Percentiles rank a stretch among this genome's conserved stretches.
Conservation (phyloP, 1,284 basidiomycete species). For the Rhodotorula glutinis region DNA sequence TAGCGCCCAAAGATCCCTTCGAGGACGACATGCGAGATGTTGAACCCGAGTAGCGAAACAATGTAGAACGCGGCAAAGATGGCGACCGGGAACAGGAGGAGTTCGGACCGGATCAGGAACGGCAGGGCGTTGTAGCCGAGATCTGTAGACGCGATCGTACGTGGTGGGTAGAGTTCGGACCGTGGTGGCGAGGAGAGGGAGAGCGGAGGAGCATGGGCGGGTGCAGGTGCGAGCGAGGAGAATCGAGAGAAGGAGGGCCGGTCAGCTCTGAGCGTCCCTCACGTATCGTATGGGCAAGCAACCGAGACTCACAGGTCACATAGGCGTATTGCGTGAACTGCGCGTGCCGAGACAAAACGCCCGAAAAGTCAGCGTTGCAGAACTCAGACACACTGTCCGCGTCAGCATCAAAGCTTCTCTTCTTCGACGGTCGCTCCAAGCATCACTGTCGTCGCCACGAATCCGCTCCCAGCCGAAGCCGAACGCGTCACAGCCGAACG, state of each 20-base stretch:
- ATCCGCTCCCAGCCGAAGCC: no score
- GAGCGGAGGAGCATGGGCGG: no score
- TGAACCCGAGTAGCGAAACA: slow-evolving; percentile 82
- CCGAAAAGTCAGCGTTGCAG: no score
- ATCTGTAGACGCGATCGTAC: slow-evolving; percentile 47
- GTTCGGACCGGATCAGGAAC: slow-evolving; percentile 79
- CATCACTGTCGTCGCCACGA: no score
- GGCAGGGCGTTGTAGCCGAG: slow-evolving; percentile 83
- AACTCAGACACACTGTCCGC: no score
- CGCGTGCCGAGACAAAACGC: no score
- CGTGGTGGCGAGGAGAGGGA: not conserved
- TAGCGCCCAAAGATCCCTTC: slow-evolving; percentile 46
- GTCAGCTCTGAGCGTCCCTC: no score
- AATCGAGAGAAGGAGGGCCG: not conserved
- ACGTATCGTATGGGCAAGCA: no score
- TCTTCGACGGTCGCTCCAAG: no score
- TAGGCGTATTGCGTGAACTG: slow-evolving; percentile 79
- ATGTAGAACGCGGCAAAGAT: slow-evolving; percentile 74
- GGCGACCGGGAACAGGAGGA: slow-evolving; percentile 78
- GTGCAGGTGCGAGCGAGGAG: no score
- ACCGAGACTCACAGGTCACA: slow-evolving; percentile 58
- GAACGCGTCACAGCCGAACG: no score
- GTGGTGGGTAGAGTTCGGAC: not conserved
- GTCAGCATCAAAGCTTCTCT: no score
- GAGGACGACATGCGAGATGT: slow-evolving; percentile 73